Base-by-base conservation (phyloP, 352 stramenopile species). In the Phytophthora fragariae region DNA sequence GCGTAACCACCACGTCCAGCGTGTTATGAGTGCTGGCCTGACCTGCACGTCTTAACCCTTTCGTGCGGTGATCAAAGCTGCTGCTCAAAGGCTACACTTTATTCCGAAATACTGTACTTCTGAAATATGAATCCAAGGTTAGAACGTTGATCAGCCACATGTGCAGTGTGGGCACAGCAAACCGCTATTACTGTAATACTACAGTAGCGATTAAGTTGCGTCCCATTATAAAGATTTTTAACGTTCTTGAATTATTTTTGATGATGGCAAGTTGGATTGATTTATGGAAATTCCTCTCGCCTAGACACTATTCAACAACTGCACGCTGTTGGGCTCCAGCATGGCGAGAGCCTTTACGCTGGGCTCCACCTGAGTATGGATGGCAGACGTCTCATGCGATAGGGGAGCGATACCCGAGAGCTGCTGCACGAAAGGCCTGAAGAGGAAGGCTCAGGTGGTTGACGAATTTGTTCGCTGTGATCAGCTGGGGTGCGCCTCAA, bases 381-480 rank as follows among this genome's bases (percentile, higher is more conserved):
- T 27, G 19, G 27, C 61, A 14, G 37, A 17, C 37, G 10, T 54
- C 21, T 21, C 33, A 37, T 27, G 39, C 37, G 33, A 58, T 61
- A 62, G 47, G 46, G 61, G 50, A 66, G 54, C 35, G 12, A 29
- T 63, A 14, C 35, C 31, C 37, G 11, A 50, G 21, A 61, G 24
- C 56, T 33, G 35, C 21, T 62, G 15, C 44, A 52, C 37, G 37
- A 44, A 44, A 52, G 44, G n/a, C 50, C 2, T 12, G 8, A 14
- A 7, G 35, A 11, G 35, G 35, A 12, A 12, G 10, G 10, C 35
- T 41, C 8, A 41, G 29, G 17, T 60, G 59, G 64, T 65, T 71
- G 64, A 71, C 54, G 37, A 12, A 44, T 64, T 59, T 47, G 68
- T 74, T 74, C 68, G 60, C 47, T 21, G 55, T 15, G 17, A 31